Conservation (phyloP, 83 land plant genomes). For the Isoetes engelmannii region DNA sequence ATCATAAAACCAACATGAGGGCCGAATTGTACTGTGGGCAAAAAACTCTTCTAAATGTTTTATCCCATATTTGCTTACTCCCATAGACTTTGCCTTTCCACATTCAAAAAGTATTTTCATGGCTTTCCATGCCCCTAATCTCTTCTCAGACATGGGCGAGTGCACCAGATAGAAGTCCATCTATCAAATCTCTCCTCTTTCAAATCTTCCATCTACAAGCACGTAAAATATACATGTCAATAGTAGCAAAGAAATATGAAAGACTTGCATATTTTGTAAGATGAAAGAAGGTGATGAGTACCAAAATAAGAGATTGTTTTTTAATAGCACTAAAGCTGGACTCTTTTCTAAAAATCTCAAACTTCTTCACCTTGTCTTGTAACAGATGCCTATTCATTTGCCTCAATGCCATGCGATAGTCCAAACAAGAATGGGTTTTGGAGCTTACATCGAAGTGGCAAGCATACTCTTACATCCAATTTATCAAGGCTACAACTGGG, state of each 20-base stretch:
- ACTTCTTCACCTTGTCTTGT: conserved; percentile 84
- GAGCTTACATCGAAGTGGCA: not conserved
- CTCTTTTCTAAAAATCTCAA: conserved; percentile 55
- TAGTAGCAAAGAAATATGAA: not conserved
- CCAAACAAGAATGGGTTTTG: not conserved
- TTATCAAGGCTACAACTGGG: conserved; percentile 22
- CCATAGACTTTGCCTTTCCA: too few relatives aligned
- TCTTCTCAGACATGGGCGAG: too few relatives aligned
- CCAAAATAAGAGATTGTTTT: conserved; percentile 66
- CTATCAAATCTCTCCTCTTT: conserved; percentile 33
- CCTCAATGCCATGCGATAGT: conserved; percentile 56
- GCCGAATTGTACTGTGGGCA: too few relatives aligned
- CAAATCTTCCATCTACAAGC: conserved; percentile 62
- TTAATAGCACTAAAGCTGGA: conserved; percentile 68
- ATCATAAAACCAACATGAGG: too few relatives aligned
- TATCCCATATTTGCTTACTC: too few relatives aligned
- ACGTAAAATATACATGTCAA: not conserved
- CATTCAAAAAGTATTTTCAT: too few relatives aligned
- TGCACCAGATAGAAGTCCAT: too few relatives aligned
- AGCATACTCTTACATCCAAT: conserved; percentile 15
- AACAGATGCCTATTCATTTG: conserved; percentile 61
- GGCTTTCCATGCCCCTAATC: too few relatives aligned
- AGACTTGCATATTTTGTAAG: not conserved
- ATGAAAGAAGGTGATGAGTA: conserved; percentile 10
- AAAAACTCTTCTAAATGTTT: too few relatives aligned